Percentiles rank a stretch among this genome's conserved stretches.
phyloP scores from a whole-genome alignment of 306 rosid genomes.

The Cicer pinnatifidum region DNA sequence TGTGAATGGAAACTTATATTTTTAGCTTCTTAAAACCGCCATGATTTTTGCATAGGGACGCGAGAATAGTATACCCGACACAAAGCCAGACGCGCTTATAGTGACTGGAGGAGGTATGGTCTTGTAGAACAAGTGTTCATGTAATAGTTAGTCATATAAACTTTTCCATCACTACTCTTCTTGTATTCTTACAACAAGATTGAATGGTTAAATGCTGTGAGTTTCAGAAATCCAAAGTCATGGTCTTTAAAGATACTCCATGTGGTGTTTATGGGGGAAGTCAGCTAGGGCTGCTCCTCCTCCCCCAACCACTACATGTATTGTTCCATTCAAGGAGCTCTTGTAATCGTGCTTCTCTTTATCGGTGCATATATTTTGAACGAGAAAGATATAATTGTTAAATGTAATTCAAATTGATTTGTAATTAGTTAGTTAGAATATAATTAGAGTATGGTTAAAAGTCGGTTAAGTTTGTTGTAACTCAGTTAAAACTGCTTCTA shows the following conservation, averaged over 20 bases:
- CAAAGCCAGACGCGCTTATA: too few relatives aligned
- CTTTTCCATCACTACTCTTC: conserved; percentile 89
- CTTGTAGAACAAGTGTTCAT: not conserved
- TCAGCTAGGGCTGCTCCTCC: conserved; percentile 83
- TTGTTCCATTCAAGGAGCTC: conserved; percentile 85
- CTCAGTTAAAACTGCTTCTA: too few relatives aligned
- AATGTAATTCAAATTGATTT: too few relatives aligned
- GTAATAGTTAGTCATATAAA: conserved; percentile 62
- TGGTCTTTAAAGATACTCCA: conserved; percentile 84
- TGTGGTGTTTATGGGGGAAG: conserved; percentile 66
- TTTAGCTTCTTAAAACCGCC: too few relatives aligned
- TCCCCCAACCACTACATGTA: conserved; percentile 90
- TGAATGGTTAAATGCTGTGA: conserved; percentile 85
- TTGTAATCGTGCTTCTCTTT: conserved; percentile 68
- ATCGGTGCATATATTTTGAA: conserved; percentile 81
- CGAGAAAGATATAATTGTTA: not conserved
- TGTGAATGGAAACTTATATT: too few relatives aligned
- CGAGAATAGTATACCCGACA: too few relatives aligned
- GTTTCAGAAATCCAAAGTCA: conserved; percentile 86
- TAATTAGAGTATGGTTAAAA: too few relatives aligned
- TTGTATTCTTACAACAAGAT: conserved; percentile 90
- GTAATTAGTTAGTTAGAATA: too few relatives aligned
- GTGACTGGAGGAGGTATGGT: too few relatives aligned
- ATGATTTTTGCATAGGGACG: too few relatives aligned
- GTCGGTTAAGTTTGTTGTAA: too few relatives aligned